Evolutionary conservation across 202 grass and related monocot species (phyloP).

Genomic region (Setaria italica): DNA sequence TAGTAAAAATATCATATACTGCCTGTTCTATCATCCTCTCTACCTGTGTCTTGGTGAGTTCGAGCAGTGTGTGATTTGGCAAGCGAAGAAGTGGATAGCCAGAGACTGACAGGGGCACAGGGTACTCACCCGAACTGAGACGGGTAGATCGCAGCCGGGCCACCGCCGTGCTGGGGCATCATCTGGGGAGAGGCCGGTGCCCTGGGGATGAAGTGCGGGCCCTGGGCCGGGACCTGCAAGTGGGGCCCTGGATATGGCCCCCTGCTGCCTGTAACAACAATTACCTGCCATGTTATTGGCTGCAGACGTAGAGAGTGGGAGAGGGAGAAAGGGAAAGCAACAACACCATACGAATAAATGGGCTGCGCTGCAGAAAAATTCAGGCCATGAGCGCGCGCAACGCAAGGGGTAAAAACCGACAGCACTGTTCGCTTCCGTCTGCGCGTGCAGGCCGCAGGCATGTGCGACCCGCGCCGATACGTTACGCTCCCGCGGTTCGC

Average conservation of each 20-base stretch:
- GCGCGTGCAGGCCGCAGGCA: conserved; percentile 3
- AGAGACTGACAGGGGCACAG: too few species aligned
- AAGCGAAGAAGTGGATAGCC: background rate
- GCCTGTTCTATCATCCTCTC: background rate
- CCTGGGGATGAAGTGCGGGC: conserved; percentile 41
- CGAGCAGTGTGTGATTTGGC: conserved; percentile 2
- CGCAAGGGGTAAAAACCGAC: background rate
- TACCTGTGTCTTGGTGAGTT: background rate
- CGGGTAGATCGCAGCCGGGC: conserved; percentile 45
- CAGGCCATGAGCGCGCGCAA: background rate
- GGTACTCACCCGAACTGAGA: conserved; percentile 55
- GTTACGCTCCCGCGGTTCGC: background rate
- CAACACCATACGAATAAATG: background rate
- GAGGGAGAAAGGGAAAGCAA: background rate
- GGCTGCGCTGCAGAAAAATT: background rate
- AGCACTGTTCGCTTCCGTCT: background rate
- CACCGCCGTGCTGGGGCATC: conserved; percentile 28
- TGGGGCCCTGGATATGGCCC: conserved; percentile 5
- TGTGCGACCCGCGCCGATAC: background rate
- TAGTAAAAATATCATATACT: background rate
- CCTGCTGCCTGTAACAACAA: conserved; percentile 41
- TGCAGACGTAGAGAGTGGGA: background rate
- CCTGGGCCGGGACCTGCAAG: conserved; percentile 36
- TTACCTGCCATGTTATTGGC: conserved; percentile 11
- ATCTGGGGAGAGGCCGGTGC: conserved; percentile 35